Evolutionary conservation across 768 basidiomycete genomes (phyloP).

Genomic region (Lactarius psammicola): DNA sequence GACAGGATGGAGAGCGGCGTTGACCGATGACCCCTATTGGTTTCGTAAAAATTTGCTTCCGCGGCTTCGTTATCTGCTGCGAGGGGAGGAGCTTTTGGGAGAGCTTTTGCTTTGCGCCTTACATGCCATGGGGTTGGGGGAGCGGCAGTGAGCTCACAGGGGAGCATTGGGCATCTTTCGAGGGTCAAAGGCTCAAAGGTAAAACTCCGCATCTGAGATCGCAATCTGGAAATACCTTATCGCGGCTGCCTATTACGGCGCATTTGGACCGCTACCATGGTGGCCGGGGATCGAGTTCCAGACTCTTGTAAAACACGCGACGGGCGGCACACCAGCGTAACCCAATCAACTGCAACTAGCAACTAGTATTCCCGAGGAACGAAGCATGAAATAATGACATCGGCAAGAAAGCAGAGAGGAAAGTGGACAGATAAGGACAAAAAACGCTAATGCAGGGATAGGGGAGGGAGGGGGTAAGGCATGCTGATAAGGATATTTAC

Average conservation of each 20-base stretch:
- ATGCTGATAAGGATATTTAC: conserved; percentile 35
- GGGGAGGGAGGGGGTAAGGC: conserved; percentile 27
- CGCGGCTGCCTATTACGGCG: conserved; percentile 6
- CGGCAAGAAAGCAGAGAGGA: conserved; percentile 21
- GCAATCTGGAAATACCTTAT: conserved; percentile 3
- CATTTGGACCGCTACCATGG: conserved; percentile 1
- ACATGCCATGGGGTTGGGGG: background rate
- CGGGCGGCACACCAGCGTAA: conserved; percentile 12
- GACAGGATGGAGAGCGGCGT: background rate
- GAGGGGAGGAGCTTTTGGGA: background rate
- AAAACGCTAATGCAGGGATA: conserved; percentile 31
- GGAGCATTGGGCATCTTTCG: background rate
- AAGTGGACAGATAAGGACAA: conserved; percentile 32
- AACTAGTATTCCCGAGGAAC: conserved; percentile 23
- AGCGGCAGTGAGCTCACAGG: conserved; percentile 1
- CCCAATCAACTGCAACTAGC: conserved; percentile 21
- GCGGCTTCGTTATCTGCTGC: conserved; percentile 1
- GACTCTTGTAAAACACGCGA: conserved; percentile 7
- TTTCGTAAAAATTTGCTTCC: conserved; percentile 6
- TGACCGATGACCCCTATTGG: conserved; percentile 2
- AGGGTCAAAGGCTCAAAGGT: conserved; percentile 1
- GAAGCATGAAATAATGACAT: conserved; percentile 22
- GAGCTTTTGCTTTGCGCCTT: background rate
- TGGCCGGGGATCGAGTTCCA: conserved; percentile 15
- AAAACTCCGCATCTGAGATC: conserved; percentile 23